phyloP scores from a whole-genome alignment of 805 yeast genomes.

The Candida methanosorbosa region DNA sequence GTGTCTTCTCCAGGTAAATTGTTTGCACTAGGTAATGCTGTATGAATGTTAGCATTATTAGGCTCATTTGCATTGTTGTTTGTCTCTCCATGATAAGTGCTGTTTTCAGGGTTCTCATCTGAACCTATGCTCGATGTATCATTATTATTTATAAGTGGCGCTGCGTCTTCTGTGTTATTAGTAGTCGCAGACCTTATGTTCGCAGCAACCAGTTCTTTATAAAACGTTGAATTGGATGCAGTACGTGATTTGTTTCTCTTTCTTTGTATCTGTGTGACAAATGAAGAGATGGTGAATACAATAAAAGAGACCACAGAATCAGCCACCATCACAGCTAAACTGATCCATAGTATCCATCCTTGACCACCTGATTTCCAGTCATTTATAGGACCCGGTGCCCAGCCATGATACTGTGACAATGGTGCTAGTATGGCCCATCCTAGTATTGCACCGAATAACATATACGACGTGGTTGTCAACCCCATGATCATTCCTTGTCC shows the following conservation, averaged over 20 bases:
- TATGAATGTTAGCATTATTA: neutral
- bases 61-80: neutral
- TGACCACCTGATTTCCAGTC: slow-evolving; percentile 94
- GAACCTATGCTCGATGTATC: slow-evolving; percentile 5
- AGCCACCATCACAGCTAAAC: slow-evolving; percentile 87
- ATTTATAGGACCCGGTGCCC: slow-evolving; percentile 88
- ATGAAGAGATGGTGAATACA: slow-evolving; percentile 45
- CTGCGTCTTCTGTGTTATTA: neutral
- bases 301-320: slow-evolving; percentile 79
- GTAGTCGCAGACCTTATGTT: neutral
- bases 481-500: slow-evolving; percentile 99
- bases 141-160: neutral
- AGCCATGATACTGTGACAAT: slow-evolving; percentile 52
- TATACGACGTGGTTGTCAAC: slow-evolving; percentile 77
- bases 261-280: slow-evolving; percentile 3
- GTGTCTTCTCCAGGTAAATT: neutral
- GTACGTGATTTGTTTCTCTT: neutral
- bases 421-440: slow-evolving; percentile 97
- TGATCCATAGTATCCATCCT: slow-evolving; percentile 96
- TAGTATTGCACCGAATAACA: slow-evolving; percentile 80
- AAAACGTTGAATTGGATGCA: neutral
- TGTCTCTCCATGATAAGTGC: slow-evolving; percentile 14
- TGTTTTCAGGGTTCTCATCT: slow-evolving; percentile 13
- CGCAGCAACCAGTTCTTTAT: neutral
- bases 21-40: too few relatives aligned